Conservation (phyloP, 2,329 filamentous ascomycete genomes). For the Alternaria brassicae region DNA sequence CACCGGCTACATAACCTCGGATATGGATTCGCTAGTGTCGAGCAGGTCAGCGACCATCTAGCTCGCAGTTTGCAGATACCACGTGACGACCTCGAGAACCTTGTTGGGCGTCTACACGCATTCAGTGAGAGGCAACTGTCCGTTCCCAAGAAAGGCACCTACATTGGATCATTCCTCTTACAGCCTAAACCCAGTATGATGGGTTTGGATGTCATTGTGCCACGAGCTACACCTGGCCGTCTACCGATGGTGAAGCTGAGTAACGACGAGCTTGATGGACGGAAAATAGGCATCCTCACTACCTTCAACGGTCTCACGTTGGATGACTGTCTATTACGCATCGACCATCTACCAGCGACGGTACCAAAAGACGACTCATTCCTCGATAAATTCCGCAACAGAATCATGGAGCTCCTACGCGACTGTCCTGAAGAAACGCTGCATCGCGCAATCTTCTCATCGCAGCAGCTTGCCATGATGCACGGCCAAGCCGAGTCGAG, state of each 20-base stretch:
- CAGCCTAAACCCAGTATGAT: constrained; percentile 48
- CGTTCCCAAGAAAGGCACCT: constrained; percentile 58
- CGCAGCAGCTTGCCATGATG: constrained; percentile 47
- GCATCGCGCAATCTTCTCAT: constrained; percentile 53
- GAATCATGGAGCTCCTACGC: constrained; percentile 48
- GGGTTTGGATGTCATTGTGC: constrained; percentile 56
- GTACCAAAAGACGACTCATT: constrained; percentile 32
- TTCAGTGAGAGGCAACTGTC: constrained; percentile 39
- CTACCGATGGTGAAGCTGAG: constrained; percentile 55
- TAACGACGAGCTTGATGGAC: constrained; percentile 35
- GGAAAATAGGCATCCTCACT: constrained; percentile 31
- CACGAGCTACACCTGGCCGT: constrained; percentile 49
- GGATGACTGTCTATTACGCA: constrained; percentile 40
- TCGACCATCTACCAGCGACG: constrained; percentile 37
- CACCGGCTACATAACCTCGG: constrained; percentile 72
- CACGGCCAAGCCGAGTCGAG: constrained; percentile 38
- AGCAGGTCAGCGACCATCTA: constrained; percentile 71
- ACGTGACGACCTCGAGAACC: constrained; percentile 64
- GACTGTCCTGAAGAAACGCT: constrained; percentile 52
- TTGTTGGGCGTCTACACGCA: constrained; percentile 72
- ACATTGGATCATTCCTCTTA: constrained; percentile 51
- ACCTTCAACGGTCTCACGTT: constrained; percentile 38
- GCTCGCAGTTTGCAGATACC: constrained; percentile 78
- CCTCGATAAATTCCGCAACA: constrained; percentile 39
- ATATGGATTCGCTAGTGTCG: constrained; percentile 72